Evolutionary conservation across 345 rosid genomes (phyloP).

Genomic region (Ceriops tagal): DNA sequence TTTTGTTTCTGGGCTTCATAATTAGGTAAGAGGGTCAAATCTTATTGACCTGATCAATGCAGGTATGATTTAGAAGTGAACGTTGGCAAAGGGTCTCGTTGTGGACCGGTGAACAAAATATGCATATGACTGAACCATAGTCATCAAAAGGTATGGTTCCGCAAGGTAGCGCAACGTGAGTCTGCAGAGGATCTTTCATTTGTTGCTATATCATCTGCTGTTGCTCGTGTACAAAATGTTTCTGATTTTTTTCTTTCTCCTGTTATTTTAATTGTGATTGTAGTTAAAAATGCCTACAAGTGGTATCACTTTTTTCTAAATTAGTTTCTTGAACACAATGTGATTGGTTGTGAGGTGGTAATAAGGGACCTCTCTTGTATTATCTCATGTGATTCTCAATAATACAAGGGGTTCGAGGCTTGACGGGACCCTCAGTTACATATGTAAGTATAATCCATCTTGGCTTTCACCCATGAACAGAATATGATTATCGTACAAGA

Average conservation of each 20-base stretch:
- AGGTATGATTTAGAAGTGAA: slow-evolving; percentile 98
- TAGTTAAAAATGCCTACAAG: neutral
- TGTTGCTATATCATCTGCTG: slow-evolving; percentile 6
- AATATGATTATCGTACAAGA: too few relatives aligned
- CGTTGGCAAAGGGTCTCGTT: slow-evolving; percentile 82
- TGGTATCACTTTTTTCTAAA: neutral
- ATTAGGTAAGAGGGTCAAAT: neutral
- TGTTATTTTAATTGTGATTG: neutral
- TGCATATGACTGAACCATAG: slow-evolving; percentile 74
- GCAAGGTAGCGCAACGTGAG: neutral
- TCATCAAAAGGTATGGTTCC: neutral
- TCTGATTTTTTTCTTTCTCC: neutral
- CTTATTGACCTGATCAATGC: slow-evolving; percentile 20
- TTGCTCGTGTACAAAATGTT: slow-evolving; percentile 19
- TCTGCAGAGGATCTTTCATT: neutral
- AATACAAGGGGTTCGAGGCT: slow-evolving; percentile 19
- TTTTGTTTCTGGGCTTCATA: too few relatives aligned
- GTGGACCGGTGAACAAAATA: slow-evolving; percentile 85
- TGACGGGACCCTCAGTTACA: neutral
- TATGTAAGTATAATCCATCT: too few relatives aligned
- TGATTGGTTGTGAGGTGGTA: slow-evolving; percentile 12
- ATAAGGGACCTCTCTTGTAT: slow-evolving; percentile 6
- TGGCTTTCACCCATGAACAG: too few relatives aligned
- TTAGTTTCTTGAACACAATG: neutral
- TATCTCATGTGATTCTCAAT: slow-evolving; percentile 9